A percentile compares a stretch with the other conserved stretches of the same genome.
phyloP scores from a whole-genome alignment of 2,329 filamentous ascomycete species.

The Colletotrichum eremochloae region DNA sequence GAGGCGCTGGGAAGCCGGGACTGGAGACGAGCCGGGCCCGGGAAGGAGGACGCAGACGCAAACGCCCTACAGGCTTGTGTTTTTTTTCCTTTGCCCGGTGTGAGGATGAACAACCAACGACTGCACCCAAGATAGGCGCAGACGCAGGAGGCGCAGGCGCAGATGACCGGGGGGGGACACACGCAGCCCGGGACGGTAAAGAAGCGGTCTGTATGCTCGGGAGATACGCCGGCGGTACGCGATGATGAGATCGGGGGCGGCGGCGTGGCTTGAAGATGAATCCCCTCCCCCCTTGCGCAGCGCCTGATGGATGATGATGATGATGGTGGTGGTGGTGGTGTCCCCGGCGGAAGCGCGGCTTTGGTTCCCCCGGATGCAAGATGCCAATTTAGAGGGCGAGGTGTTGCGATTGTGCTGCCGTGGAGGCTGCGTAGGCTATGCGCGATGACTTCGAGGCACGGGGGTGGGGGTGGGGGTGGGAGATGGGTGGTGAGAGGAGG shows the following conservation, averaged over 20 bases:
- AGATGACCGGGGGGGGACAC: not conserved
- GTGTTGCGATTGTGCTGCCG: slow-evolving; percentile 1
- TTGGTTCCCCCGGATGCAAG: slow-evolving; percentile 16
- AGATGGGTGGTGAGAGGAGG: not conserved
- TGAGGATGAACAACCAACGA: not conserved
- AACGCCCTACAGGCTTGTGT: not conserved
- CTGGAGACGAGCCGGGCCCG: not conserved
- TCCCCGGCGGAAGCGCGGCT: slow-evolving; percentile 11
- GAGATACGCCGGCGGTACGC: slow-evolving; percentile 8
- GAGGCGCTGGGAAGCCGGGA: not conserved
- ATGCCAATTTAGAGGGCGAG: not conserved
- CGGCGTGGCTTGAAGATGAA: slow-evolving; percentile 14
- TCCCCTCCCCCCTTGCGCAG: not conserved
- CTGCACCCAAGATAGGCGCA: not conserved
- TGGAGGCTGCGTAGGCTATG: not conserved
- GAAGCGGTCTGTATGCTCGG: slow-evolving; percentile 34
- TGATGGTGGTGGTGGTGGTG: not conserved
- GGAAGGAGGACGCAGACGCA: not conserved
- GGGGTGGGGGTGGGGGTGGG: too few species aligned
- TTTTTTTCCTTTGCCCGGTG: not conserved
- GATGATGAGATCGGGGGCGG: slow-evolving; percentile 23
- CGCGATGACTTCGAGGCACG: not conserved
- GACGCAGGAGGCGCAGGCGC: not conserved
- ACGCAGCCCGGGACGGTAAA: slow-evolving; percentile 16
- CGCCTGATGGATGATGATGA: not conserved